phyloP scores from a whole-genome alignment of 176 grass and related monocot genomes.

The Oryza meyeriana region DNA sequence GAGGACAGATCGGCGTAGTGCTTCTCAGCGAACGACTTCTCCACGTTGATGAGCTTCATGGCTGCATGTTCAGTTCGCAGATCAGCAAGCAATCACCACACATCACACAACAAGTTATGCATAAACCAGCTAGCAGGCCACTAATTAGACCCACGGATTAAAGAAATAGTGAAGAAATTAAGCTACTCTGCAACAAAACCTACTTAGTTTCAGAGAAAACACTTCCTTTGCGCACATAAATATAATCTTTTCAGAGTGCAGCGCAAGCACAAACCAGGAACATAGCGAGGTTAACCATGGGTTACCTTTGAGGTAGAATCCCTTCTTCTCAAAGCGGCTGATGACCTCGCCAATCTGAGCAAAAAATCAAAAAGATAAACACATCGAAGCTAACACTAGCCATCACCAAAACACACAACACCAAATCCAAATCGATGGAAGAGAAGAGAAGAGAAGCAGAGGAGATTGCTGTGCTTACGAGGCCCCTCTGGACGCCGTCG shows the following conservation, averaged over 20 bases:
- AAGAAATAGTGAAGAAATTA: neutral
- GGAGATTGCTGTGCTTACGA: constrained; percentile 44
- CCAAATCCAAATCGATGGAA: neutral
- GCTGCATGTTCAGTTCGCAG: constrained; percentile 28
- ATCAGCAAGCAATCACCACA: neutral
- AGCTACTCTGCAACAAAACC: neutral
- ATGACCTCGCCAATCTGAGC: constrained; percentile 86
- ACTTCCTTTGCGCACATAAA: neutral
- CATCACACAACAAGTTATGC: neutral
- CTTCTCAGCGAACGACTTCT: constrained; percentile 90
- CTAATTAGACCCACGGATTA: neutral
- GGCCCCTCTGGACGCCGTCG: constrained; percentile 73
- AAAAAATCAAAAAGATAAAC: neutral
- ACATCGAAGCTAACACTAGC: neutral
- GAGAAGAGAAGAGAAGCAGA: neutral
- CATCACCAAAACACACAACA: neutral
- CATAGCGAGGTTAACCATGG: neutral
- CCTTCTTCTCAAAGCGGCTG: constrained; percentile 95
- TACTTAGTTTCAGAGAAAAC: neutral
- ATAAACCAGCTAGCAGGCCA: neutral
- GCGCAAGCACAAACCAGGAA: neutral
- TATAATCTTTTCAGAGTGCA: neutral
- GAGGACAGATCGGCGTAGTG: constrained; percentile 90
- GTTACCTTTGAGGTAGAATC: constrained; percentile 92
- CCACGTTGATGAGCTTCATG: constrained; percentile 82